phyloP scores from a whole-genome alignment of 352 stramenopile genomes.

The Phytopythium kandeliae region DNA sequence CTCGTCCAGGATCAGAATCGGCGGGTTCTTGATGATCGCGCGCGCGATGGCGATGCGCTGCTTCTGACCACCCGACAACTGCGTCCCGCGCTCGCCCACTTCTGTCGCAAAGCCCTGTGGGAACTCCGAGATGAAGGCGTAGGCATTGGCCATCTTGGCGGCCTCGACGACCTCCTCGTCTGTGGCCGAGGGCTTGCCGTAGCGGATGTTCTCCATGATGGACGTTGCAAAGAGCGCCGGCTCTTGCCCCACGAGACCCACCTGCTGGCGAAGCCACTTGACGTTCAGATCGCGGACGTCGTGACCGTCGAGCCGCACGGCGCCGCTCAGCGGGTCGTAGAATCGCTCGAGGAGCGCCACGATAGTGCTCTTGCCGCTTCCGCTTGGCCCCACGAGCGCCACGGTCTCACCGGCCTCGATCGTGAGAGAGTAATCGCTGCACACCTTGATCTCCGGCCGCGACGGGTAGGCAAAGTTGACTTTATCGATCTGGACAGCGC shows the following conservation, averaged over 20 bases:
- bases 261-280: constrained; percentile 54
- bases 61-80: constrained; percentile 90
- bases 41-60: constrained; percentile 92
- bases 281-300: constrained; percentile 60
- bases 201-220: constrained; percentile 61
- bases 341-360: constrained; percentile 88
- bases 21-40: constrained; percentile 82
- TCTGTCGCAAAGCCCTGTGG: constrained; percentile 82
- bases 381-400: constrained; percentile 27
- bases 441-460: constrained; percentile 29
- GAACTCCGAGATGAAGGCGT: constrained; percentile 84
- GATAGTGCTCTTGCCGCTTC: constrained; percentile 83
- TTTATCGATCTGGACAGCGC: constrained; percentile 55
- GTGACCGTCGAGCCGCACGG: constrained; percentile 17
- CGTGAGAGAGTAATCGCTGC: constrained; percentile 27
- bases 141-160: constrained; percentile 69
- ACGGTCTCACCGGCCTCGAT: constrained; percentile 47
- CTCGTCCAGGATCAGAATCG: constrained; percentile 84
- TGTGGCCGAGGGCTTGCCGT: constrained; percentile 52
- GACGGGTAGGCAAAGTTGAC: constrained; percentile 58
- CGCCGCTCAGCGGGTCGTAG: constrained; percentile 65
- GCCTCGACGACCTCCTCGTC: constrained; percentile 68
- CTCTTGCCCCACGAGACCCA: constrained; percentile 91
- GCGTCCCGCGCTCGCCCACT: constrained; percentile 81
- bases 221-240: constrained; percentile 43